Base-by-base conservation (phyloP, 306 rosid genomes). In the Castanea mollissima region DNA sequence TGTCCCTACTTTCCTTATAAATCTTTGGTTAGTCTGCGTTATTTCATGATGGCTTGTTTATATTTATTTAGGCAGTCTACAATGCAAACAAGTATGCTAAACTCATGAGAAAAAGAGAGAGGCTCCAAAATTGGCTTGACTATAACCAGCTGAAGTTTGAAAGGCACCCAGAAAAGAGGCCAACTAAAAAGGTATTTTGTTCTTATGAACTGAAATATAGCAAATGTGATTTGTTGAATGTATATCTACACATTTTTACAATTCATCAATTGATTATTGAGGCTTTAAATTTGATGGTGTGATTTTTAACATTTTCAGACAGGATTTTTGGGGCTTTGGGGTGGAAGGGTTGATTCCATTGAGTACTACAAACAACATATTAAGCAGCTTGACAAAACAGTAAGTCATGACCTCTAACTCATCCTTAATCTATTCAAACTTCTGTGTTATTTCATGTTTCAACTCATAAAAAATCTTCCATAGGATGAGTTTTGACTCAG, bases 51-150 rank as follows among this genome's bases (percentile, higher is more conserved):
- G 15, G 74, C 71, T 52, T 34, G 31, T 79, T 80, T 18, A n/a
- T 80, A 58, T 68, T 65, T 81, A 21, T 81, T 81, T 88, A 95
- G 99, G 99, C 98, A 55, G 92, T 95, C 57, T 95, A 93, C 81
- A 85, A 95, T 86, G 99, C 98, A 68, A 95, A 95, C 85, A 93
- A 78, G 78, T 93, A 89, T 78, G 94, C 99, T 76, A 89, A 84
- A 81, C 83, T 88, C 19, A 96, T 74, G 20, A 85, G 86, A 85
- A 84, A 69, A 86, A 88, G 98, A 84, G 91, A 88, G 2, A 87
- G 96, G 85, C 88, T 91, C 62, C 96, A 86, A 74, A 95, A 95
- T 86, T 93, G 99, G 99, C 76, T 95, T 76, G 98, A 93, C 73
- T 95, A 95, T 81, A 81, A 95, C 90, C 94, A 84, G 77, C 92